These are phyloP conservation scores for Ceratobasidium sp. DNA, from an alignment of 1,284 basidiomycete genomes.

Conservation along the genomic window DNA sequence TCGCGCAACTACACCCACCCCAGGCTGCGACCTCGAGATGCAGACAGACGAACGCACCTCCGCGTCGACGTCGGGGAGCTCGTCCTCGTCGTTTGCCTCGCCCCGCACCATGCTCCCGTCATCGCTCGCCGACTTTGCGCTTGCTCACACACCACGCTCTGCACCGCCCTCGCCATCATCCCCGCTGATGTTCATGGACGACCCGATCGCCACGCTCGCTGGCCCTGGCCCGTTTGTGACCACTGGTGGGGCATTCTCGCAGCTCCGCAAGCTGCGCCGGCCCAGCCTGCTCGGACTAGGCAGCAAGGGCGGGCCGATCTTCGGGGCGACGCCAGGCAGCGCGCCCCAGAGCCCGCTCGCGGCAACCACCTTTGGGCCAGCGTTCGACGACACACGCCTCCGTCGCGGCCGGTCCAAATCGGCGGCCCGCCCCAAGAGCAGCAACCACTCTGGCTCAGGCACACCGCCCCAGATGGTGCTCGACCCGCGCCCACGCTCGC, in stretches of 20 bases:
- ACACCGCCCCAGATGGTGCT: slow-evolving; percentile 19
- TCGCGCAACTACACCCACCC: slow-evolving; percentile 2
- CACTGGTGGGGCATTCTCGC: slow-evolving; percentile 37
- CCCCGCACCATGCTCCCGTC: slow-evolving; percentile 44
- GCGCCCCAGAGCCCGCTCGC: slow-evolving; percentile 27
- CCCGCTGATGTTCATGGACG: slow-evolving; percentile 47
- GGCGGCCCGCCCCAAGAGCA: neutral
- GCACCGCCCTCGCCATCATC: slow-evolving; percentile 48
- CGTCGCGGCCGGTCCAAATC: slow-evolving; percentile 30
- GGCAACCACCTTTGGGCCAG: slow-evolving; percentile 11
- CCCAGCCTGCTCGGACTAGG: slow-evolving; percentile 47
- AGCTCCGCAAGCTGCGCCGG: slow-evolving; percentile 45
- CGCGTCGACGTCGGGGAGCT: slow-evolving; percentile 1
- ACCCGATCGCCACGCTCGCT: slow-evolving; percentile 22
- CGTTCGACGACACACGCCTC: neutral
- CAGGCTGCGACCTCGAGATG: slow-evolving; percentile 5
- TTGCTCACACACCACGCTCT: slow-evolving; percentile 45
- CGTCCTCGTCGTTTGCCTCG: slow-evolving; percentile 38
- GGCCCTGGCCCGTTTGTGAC: slow-evolving; percentile 28
- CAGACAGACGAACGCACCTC: neutral
- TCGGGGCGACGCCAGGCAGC: slow-evolving; percentile 9
- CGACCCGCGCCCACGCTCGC: slow-evolving; percentile 23
- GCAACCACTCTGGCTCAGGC: slow-evolving; percentile 4
- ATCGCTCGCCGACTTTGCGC: slow-evolving; percentile 43
- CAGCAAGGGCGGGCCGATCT: neutral